These are phyloP conservation scores for Tilletiopsis washingtonensis DNA, from an alignment of 1,284 basidiomycete species.

Conservation along the genomic window DNA sequence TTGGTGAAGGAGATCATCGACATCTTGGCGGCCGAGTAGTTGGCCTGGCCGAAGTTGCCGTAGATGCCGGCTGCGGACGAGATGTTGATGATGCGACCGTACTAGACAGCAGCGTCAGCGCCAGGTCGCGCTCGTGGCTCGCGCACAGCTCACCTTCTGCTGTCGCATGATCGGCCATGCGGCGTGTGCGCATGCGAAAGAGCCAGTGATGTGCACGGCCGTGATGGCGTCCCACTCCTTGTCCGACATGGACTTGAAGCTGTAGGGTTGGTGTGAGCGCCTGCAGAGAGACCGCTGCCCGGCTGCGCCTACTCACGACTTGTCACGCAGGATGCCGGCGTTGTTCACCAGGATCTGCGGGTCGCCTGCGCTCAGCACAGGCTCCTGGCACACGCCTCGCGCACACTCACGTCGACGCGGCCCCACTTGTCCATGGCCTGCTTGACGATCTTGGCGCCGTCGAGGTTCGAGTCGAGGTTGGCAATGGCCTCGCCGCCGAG, in stretches of 20 bases:
- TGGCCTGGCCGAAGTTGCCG: conserved; percentile 95
- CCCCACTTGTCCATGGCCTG: conserved; percentile 82
- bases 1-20: conserved; percentile 64
- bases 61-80: conserved; percentile 49
- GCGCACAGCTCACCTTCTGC: conserved; percentile 56
- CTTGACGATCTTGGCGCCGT: conserved; percentile 79
- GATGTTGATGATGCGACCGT: conserved; percentile 43
- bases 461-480: conserved; percentile 81
- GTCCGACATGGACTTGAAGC: conserved; percentile 50
- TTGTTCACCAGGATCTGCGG: conserved; percentile 65
- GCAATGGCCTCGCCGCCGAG: conserved; percentile 57
- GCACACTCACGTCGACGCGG: conserved; percentile 51
- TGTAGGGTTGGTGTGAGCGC: background rate
- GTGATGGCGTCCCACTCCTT: conserved; percentile 54
- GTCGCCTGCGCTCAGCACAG: background rate
- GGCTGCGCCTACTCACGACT: conserved; percentile 15
- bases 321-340: conserved; percentile 80
- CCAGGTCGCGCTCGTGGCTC: background rate
- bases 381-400: background rate
- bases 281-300: background rate
- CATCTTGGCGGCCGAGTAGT: conserved; percentile 55
- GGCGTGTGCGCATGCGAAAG: conserved; percentile 90
- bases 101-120: conserved; percentile 6
- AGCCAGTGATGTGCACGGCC: conserved; percentile 87
- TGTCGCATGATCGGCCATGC: conserved; percentile 90